These are phyloP conservation scores for Escallonia herrerae DNA, from an alignment of 129 eudicot genomes.

Conservation along the genomic window DNA sequence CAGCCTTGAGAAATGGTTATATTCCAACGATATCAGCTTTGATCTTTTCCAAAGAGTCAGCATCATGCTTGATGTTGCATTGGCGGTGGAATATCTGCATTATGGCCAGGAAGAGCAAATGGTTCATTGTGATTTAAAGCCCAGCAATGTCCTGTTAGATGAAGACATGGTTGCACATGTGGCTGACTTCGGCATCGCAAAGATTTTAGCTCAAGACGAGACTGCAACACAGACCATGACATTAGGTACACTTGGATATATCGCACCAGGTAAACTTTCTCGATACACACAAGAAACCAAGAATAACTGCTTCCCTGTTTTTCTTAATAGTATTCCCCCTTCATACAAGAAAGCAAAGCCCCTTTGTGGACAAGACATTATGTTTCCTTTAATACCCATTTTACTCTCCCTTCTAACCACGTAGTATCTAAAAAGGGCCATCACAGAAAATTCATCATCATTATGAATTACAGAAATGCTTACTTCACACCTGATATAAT, in stretches of 20 bases:
- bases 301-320: too few relatives aligned
- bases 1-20: slow-evolving; percentile 18
- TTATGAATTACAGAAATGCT: too few relatives aligned
- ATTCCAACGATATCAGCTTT: slow-evolving; percentile 7
- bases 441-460: too few relatives aligned
- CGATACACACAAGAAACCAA: neutral
- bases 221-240: slow-evolving; percentile 2
- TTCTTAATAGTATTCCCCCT: too few relatives aligned
- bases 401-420: too few relatives aligned
- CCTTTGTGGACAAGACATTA: too few relatives aligned
- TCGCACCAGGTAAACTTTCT: slow-evolving; percentile 8
- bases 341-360: too few relatives aligned
- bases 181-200: slow-evolving; percentile 16
- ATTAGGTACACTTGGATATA: slow-evolving; percentile 15
- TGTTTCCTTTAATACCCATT: too few relatives aligned
- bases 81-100: slow-evolving; percentile 12
- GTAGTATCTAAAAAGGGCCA: too few relatives aligned
- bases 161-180: slow-evolving; percentile 17
- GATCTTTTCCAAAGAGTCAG: slow-evolving; percentile 10
- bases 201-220: slow-evolving; percentile 6
- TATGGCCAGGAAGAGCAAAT: slow-evolving; percentile 1
- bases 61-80: slow-evolving; percentile 16
- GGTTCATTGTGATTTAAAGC: slow-evolving; percentile 13
- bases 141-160: slow-evolving; percentile 5
- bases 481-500: too few relatives aligned